Percentiles rank a stretch among this genome's conserved stretches.
phyloP scores from a whole-genome alignment of 192 early-diverging fungal species.

The Glomus cerebriforme region DNA sequence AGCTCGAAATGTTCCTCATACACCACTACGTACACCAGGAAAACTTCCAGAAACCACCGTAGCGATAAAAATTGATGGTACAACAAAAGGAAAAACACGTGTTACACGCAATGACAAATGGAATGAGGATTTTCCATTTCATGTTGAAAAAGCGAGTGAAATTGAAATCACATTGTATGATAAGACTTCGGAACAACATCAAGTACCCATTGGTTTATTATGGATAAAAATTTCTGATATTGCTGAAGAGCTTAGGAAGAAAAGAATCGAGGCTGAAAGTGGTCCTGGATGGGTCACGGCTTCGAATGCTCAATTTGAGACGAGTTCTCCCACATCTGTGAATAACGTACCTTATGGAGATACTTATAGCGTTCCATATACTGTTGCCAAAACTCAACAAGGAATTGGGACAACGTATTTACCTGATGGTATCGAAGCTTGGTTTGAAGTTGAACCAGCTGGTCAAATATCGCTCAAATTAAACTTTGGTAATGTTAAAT shows the following conservation, averaged over 20 bases:
- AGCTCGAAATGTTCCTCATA: constrained; percentile 60
- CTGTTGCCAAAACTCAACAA: constrained; percentile 28
- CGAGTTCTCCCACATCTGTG: neutral
- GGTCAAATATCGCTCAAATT: constrained; percentile 86
- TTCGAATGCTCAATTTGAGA: constrained; percentile 25
- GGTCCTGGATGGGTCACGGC: constrained; percentile 59
- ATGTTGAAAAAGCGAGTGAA: constrained; percentile 89
- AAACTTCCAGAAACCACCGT: constrained; percentile 70
- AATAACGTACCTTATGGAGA: constrained; percentile 15
- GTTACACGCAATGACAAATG: constrained; percentile 74
- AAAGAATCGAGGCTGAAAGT: constrained; percentile 62
- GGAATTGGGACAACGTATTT: constrained; percentile 23
- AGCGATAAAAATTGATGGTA: constrained; percentile 84
- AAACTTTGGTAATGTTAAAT: constrained; percentile 69
- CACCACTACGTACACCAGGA: constrained; percentile 53
- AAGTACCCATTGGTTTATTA: constrained; percentile 76
- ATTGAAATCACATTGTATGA: constrained; percentile 92
- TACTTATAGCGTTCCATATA: constrained; percentile 20
- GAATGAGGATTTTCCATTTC: constrained; percentile 85
- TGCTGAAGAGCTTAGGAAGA: constrained; percentile 80
- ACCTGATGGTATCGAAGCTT: constrained; percentile 70
- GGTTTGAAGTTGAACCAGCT: constrained; percentile 91
- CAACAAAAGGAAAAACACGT: constrained; percentile 72
- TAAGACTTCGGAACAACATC: constrained; percentile 63
- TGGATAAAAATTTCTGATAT: constrained; percentile 97